Conservation (phyloP, 345 rosid species). For the Mangifera indica region DNA sequence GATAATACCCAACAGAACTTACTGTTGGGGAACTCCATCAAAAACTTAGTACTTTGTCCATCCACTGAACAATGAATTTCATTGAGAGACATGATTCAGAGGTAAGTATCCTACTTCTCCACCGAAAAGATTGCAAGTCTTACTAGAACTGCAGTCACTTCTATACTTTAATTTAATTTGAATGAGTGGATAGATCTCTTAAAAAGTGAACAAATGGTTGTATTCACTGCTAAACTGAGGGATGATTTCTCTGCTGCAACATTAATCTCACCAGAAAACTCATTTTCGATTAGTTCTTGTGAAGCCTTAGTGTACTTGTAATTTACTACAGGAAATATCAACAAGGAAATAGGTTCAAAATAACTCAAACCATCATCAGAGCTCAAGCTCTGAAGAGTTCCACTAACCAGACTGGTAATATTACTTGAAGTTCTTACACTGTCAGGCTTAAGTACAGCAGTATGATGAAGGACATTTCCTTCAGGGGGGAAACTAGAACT, state of each 20-base stretch:
- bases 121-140: slow-evolving; percentile 26
- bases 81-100: slow-evolving; percentile 20
- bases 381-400: slow-evolving; percentile 27
- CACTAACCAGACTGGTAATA: slow-evolving; percentile 28
- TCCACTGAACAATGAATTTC: slow-evolving; percentile 28
- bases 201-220: slow-evolving; percentile 24
- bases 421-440: slow-evolving; percentile 14
- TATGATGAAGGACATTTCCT: slow-evolving; percentile 17
- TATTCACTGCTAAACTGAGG: slow-evolving; percentile 15
- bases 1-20: neutral
- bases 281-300: slow-evolving; percentile 1
- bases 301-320: slow-evolving; percentile 22
- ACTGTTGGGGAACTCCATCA: slow-evolving; percentile 23
- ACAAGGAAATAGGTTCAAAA: slow-evolving; percentile 28
- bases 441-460: slow-evolving; percentile 28
- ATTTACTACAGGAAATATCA: slow-evolving; percentile 29
- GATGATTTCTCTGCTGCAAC: slow-evolving; percentile 1
- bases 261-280: neutral
- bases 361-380: slow-evolving; percentile 3
- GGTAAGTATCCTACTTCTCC: slow-evolving; percentile 23
- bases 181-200: neutral
- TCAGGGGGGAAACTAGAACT: slow-evolving; percentile 1
- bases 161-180: slow-evolving; percentile 23
- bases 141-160: slow-evolving; percentile 19
- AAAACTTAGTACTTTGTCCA: slow-evolving; percentile 19